These are phyloP conservation scores for Hypomontagnella submonticulosa DNA, from an alignment of 495 filamentous ascomycete genomes.

Conservation along the genomic window DNA sequence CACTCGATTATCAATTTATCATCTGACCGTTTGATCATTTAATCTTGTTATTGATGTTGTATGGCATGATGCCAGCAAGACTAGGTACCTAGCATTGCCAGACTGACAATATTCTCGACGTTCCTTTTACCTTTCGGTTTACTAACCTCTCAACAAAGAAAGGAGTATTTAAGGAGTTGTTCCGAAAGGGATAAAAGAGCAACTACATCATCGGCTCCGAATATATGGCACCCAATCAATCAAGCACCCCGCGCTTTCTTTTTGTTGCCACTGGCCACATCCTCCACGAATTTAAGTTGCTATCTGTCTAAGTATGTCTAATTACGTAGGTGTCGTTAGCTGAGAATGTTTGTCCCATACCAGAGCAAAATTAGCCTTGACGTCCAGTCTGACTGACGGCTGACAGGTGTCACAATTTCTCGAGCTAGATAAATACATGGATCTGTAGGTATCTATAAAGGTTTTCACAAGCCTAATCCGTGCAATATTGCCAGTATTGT, in stretches of 20 bases:
- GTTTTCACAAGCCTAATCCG: too few species aligned
- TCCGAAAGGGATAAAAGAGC: constrained; percentile 1
- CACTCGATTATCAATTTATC: constrained; percentile 1
- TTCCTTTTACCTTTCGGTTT: neutral
- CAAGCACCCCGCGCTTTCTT: constrained; percentile 12
- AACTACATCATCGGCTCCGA: constrained; percentile 37
- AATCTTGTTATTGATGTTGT: neutral
- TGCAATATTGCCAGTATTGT: too few species aligned
- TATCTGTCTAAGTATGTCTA: constrained; percentile 7
- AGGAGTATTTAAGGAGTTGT: neutral
- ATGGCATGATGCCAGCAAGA: neutral
- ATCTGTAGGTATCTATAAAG: too few species aligned
- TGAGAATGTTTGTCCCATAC: constrained; percentile 13
- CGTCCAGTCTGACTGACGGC: constrained; percentile 14
- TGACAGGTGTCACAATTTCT: constrained; percentile 19
- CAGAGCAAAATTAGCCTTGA: neutral
- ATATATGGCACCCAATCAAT: constrained; percentile 40
- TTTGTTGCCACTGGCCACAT: constrained; percentile 29
- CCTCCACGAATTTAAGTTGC: constrained; percentile 16
- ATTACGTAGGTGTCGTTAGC: constrained; percentile 5
- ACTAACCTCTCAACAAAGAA: neutral
- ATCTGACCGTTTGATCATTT: constrained; percentile 2
- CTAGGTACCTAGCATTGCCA: neutral
- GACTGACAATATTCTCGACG: constrained; percentile 4
- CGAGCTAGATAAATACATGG: too few species aligned